Conservation (phyloP, 2,329 filamentous ascomycete genomes). For the Dothideomycetidae sp. region DNA sequence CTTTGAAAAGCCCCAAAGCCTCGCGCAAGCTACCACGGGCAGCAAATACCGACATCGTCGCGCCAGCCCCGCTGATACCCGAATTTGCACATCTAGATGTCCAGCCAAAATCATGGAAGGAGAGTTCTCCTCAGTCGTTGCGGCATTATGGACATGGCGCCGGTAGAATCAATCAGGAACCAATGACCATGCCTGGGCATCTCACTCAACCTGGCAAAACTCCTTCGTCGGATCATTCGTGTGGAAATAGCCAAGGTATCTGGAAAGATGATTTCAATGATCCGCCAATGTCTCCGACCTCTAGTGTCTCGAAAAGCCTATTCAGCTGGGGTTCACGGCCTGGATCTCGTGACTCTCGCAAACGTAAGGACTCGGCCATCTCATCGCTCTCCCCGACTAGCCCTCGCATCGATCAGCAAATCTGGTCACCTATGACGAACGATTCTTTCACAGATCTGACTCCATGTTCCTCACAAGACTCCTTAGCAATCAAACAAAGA, state of each 20-base stretch:
- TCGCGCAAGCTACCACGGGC: conserved; percentile 6
- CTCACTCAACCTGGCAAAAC: conserved; percentile 43
- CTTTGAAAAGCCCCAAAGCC: conserved; percentile 11
- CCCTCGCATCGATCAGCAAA: conserved; percentile 13
- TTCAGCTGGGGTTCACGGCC: neutral
- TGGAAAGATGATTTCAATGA: neutral
- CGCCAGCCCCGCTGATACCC: conserved; percentile 16
- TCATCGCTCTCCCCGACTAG: conserved; percentile 17
- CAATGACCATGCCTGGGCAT: conserved; percentile 33
- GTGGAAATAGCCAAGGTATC: neutral
- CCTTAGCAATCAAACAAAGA: conserved; percentile 53
- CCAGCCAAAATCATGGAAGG: conserved; percentile 47
- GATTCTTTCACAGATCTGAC: neutral
- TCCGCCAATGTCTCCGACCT: neutral
- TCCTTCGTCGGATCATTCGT: conserved; percentile 12
- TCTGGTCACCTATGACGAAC: conserved; percentile 11
- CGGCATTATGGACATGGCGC: too few relatives aligned
- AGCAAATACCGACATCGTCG: conserved; percentile 2
- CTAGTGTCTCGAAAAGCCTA: neutral
- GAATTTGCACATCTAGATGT: conserved; percentile 40
- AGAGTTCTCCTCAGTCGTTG: too few relatives aligned
- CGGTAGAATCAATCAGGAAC: too few relatives aligned
- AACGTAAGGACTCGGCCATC: conserved; percentile 19
- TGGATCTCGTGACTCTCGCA: neutral
- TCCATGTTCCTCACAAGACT: conserved; percentile 28